Conservation (phyloP, 2,329 filamentous ascomycete species). For the Zymoseptoria crescenta region DNA sequence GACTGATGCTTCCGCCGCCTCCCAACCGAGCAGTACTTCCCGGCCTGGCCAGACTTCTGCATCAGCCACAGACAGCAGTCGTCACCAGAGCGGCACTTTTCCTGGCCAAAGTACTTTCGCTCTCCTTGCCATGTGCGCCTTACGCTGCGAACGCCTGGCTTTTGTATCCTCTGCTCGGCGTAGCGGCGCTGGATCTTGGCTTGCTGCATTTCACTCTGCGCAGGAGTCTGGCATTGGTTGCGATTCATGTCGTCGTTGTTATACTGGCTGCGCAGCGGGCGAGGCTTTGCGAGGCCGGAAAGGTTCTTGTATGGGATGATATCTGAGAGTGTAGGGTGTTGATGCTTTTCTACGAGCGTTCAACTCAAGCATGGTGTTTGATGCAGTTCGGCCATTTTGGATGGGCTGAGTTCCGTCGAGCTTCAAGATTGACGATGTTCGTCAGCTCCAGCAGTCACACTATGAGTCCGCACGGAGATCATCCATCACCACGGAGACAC, state of each 20-base stretch:
- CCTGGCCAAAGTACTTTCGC: constrained; percentile 56
- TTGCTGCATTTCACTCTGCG: constrained; percentile 29
- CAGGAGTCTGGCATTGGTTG: constrained; percentile 36
- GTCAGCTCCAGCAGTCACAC: no score
- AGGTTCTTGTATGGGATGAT: constrained; percentile 14
- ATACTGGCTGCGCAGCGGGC: constrained; percentile 24
- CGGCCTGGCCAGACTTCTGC: constrained; percentile 25
- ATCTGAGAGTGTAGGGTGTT: background rate
- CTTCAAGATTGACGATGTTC: no score
- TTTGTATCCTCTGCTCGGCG: constrained; percentile 57
- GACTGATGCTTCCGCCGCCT: constrained; percentile 32
- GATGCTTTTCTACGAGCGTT: background rate
- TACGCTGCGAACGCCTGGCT: constrained; percentile 58
- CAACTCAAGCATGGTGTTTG: background rate
- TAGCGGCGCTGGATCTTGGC: constrained; percentile 59
- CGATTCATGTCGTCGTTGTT: constrained; percentile 42
- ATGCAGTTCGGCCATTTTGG: background rate
- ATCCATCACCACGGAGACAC: background rate
- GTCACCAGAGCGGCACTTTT: constrained; percentile 55
- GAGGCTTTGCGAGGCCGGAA: constrained; percentile 14
- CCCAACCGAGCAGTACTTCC: constrained; percentile 23
- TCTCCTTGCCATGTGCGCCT: constrained; percentile 64
- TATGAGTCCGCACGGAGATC: background rate
- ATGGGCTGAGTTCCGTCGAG: no score
- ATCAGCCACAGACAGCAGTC: constrained; percentile 27